phyloP scores from a whole-genome alignment of 345 rosid species.

The Lepidium aucheri region DNA sequence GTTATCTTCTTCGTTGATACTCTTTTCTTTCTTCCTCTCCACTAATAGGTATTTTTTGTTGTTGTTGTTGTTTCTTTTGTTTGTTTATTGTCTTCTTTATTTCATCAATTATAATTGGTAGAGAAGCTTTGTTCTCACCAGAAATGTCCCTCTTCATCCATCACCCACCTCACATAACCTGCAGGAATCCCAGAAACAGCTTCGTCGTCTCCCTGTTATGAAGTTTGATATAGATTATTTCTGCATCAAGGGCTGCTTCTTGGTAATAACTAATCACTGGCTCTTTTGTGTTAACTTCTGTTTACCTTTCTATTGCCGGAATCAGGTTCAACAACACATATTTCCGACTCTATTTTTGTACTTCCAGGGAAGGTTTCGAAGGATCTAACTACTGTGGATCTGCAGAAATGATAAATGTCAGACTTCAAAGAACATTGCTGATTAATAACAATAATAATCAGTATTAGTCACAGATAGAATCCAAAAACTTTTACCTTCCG shows the following conservation, averaged over 20 bases:
- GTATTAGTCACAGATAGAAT: neutral
- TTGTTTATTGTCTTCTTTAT: neutral
- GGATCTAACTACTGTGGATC: constrained; percentile 53
- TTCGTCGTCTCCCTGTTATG: constrained; percentile 37
- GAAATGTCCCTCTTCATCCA: constrained; percentile 39
- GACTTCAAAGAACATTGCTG: neutral
- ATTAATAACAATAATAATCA: neutral
- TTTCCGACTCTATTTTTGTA: constrained; percentile 26
- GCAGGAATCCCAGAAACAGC: constrained; percentile 31
- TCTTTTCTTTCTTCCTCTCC: constrained; percentile 6
- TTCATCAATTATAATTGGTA: neutral
- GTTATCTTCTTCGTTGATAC: constrained; percentile 10
- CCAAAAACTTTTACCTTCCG: constrained; percentile 45
- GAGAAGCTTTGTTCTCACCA: constrained; percentile 19
- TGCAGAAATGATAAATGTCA: constrained; percentile 23
- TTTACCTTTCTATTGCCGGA: constrained; percentile 42
- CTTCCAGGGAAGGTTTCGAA: constrained; percentile 44
- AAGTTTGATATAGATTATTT: neutral
- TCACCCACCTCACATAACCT: constrained; percentile 62
- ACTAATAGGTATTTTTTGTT: neutral
- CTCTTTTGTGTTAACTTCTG: neutral
- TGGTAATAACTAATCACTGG: too few species aligned
- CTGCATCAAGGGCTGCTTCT: neutral
- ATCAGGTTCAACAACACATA: constrained; percentile 41
- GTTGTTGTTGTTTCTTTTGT: neutral